A percentile compares a stretch with the other conserved stretches of the same genome.
Evolutionary conservation across 768 basidiomycete species (phyloP).

Genomic region (Antrodiella citrinella): DNA sequence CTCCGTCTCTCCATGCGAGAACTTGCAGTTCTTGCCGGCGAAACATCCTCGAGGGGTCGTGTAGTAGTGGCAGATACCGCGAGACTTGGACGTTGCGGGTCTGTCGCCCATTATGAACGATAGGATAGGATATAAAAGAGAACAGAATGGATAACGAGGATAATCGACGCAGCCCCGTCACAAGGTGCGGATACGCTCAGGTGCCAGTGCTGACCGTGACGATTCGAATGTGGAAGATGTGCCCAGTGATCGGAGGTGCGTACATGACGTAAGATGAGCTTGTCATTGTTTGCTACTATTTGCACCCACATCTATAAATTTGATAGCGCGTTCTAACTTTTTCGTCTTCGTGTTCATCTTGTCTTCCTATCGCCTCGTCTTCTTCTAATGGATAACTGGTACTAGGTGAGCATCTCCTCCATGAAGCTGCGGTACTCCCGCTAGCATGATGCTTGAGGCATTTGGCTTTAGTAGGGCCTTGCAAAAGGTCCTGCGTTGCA

Average conservation of each 20-base stretch:
- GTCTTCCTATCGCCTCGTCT: not conserved
- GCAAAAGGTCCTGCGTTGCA: conserved; percentile 55
- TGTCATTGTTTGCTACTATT: not conserved
- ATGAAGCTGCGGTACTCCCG: not conserved
- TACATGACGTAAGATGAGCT: not conserved
- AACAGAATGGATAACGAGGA: not conserved
- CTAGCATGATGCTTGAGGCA: conserved; percentile 80
- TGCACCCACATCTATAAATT: not conserved
- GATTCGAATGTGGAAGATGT: too few relatives aligned
- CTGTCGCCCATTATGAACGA: conserved; percentile 24
- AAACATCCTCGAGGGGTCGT: conserved; percentile 59
- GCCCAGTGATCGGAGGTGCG: too few relatives aligned
- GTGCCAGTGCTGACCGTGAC: too few relatives aligned
- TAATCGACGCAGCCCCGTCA: too few relatives aligned
- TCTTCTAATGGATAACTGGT: not conserved
- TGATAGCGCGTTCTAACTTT: not conserved
- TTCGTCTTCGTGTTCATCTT: not conserved
- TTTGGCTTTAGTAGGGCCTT: conserved; percentile 76
- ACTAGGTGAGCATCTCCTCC: not conserved
- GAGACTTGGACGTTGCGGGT: conserved; percentile 60
- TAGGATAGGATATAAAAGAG: not conserved
- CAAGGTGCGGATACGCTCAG: too few relatives aligned
- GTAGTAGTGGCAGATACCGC: conserved; percentile 68
- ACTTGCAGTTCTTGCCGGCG: conserved; percentile 64
- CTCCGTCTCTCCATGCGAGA: conserved; percentile 52